Evolutionary conservation across 129 eudicot species (phyloP).

Genomic region (Artemisia annua): DNA sequence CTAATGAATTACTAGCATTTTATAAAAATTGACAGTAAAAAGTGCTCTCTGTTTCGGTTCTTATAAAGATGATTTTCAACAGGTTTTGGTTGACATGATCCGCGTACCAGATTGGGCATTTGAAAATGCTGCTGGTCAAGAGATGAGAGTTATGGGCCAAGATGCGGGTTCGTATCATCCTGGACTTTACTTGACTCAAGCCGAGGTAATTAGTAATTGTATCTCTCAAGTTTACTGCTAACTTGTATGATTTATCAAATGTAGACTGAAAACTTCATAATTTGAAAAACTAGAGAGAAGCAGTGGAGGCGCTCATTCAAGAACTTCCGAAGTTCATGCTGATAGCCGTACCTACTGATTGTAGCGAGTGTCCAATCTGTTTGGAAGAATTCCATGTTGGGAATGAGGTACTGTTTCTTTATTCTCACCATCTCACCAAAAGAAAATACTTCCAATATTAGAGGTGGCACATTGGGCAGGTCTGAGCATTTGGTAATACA

Average conservation of each 20-base stretch:
- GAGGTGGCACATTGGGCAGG: conserved; percentile 2
- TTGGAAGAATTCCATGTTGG: conserved; percentile 91
- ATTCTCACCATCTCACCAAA: neutral
- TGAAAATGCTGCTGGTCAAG: conserved; percentile 92
- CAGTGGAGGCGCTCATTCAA: conserved; percentile 94
- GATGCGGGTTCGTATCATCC: conserved; percentile 83
- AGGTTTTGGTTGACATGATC: conserved; percentile 87
- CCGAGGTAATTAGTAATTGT: conserved; percentile 53
- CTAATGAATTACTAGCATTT: no score
- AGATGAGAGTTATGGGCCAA: conserved; percentile 89
- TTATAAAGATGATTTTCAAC: neutral
- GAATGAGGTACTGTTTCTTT: conserved; percentile 61
- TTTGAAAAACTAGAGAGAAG: conserved; percentile 68
- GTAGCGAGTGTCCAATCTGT: conserved; percentile 94
- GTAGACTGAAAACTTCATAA: neutral
- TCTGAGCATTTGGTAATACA: neutral
- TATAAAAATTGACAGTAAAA: neutral
- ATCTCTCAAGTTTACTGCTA: neutral
- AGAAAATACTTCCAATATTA: neutral
- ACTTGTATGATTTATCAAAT: neutral
- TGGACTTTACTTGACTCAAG: conserved; percentile 82
- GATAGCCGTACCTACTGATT: conserved; percentile 91
- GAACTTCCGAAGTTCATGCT: conserved; percentile 91
- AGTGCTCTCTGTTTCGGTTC: neutral
- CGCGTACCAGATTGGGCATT: conserved; percentile 90